Evolutionary conservation across 805 yeast genomes (phyloP), one percentile per base, ranked within the genome.

Genomic region (Starmerella riodocensis): DNA sequence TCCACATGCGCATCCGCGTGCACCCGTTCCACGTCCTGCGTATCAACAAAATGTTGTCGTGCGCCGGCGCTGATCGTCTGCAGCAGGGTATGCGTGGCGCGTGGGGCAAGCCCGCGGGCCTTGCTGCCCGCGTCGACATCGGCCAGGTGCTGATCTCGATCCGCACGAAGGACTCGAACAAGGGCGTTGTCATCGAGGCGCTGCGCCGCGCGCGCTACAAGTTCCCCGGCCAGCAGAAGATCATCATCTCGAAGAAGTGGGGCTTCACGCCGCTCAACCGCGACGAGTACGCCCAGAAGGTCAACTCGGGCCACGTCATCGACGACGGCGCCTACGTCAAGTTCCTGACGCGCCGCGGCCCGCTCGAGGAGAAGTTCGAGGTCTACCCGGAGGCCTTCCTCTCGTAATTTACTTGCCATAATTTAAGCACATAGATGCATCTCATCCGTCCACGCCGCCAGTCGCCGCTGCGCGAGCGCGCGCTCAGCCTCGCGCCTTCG

Each of bases 51-150:
- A 91, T 91, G 98, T 85, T 91, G 94, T 91, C 98, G 65, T 91
- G 98, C 78, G 98, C 98, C 75, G 98, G 98, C 83, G 98, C 98
- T 68, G 98, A 91, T 88, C 85, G 98, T 82, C 79, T 91, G 73
- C 98, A 91, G 76, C 97, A 91, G 76, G 98, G 98, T 86, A 91
- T 91, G 98, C 88, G 98, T 84, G 93, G 93, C 78, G 98, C 98
- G 67, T 91, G 97, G 97, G 98, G 98, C 85, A 91, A 91, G 77
- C 98, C 98, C 63, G 95, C 86, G 63, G 98, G 98, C 77, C 76
- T 85, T 64, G 98, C 97, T 61, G 98, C 98, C 62, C 85, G 98
- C 71, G 97, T 91, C 67, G 73, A 73, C 73, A 91, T 91, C 70
- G 98, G 98, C 65, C 98, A 91, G 76, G 78, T 91, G 67, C 77